These are phyloP conservation scores for Aspergillus nanangensis DNA, from an alignment of 495 filamentous ascomycete genomes.

Conservation along the genomic window DNA sequence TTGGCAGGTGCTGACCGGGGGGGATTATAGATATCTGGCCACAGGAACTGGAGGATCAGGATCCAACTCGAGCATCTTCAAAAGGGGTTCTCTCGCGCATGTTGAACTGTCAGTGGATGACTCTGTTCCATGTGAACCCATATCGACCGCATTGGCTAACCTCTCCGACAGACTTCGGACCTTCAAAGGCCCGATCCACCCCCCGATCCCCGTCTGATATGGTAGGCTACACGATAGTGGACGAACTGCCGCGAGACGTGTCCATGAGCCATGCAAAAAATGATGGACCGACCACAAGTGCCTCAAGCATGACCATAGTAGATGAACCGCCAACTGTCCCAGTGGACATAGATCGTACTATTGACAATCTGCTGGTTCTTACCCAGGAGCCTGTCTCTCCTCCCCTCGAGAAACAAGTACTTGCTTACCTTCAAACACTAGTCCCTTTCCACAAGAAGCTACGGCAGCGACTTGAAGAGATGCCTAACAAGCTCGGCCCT, in stretches of 20 bases:
- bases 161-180: constrained; percentile 8
- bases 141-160: constrained; percentile 10
- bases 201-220: background rate
- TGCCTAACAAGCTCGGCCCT: constrained; percentile 9
- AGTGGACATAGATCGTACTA: too few relatives aligned
- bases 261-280: constrained; percentile 6
- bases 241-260: constrained; percentile 4
- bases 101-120: constrained; percentile 5
- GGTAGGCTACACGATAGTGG: background rate
- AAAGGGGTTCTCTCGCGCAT: background rate
- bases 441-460: constrained; percentile 9
- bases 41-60: background rate
- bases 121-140: constrained; percentile 2
- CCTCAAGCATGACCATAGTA: background rate
- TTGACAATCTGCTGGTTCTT: constrained; percentile 16
- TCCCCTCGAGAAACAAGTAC: constrained; percentile 4
- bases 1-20: background rate
- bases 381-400: constrained; percentile 3
- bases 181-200: constrained; percentile 1
- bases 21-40: background rate
- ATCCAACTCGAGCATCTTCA: constrained; percentile 4
- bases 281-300: background rate
- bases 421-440: constrained; percentile 7
- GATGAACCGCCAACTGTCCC: background rate
- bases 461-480: too few relatives aligned